Evolutionary conservation across 805 yeast genomes (phyloP).

Genomic region (Starmerella kuoi): DNA sequence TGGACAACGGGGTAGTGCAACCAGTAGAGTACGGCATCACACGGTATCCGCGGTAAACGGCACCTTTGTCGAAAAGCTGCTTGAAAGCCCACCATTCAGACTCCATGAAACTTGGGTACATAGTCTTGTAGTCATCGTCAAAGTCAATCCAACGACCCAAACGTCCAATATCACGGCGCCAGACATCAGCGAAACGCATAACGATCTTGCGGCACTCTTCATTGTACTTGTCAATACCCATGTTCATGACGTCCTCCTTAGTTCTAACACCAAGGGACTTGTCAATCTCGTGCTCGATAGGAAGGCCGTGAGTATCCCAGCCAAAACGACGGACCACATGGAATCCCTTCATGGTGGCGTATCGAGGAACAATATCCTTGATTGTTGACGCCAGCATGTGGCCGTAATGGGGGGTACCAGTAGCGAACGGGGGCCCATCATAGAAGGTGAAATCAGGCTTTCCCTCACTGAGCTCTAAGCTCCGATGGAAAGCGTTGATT

Average conservation of each 20-base stretch:
- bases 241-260: constrained; percentile 83
- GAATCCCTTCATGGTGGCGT: constrained; percentile 94
- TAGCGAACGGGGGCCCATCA: constrained; percentile 99
- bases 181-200: constrained; percentile 90
- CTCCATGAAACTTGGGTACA: constrained; percentile 94
- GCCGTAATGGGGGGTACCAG: constrained; percentile 98
- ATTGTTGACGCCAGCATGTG: constrained; percentile 94
- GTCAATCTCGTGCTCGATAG: constrained; percentile 97
- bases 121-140: constrained; percentile 94
- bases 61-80: constrained; percentile 68
- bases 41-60: constrained; percentile 87
- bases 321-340: constrained; percentile 96
- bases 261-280: constrained; percentile 87
- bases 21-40: constrained; percentile 99
- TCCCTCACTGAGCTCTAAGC: constrained; percentile 70
- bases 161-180: constrained; percentile 89
- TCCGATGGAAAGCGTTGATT: constrained; percentile 84
- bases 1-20: constrained; percentile 88
- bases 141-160: constrained; percentile 99
- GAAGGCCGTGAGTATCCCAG: constrained; percentile 99
- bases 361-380: constrained; percentile 93
- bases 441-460: constrained; percentile 82
- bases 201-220: constrained; percentile 92
- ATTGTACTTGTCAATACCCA: constrained; percentile 91
- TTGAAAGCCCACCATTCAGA: constrained; percentile 99